Conservation (phyloP, 1,284 basidiomycete genomes). For the Heliocybe sulcata region DNA sequence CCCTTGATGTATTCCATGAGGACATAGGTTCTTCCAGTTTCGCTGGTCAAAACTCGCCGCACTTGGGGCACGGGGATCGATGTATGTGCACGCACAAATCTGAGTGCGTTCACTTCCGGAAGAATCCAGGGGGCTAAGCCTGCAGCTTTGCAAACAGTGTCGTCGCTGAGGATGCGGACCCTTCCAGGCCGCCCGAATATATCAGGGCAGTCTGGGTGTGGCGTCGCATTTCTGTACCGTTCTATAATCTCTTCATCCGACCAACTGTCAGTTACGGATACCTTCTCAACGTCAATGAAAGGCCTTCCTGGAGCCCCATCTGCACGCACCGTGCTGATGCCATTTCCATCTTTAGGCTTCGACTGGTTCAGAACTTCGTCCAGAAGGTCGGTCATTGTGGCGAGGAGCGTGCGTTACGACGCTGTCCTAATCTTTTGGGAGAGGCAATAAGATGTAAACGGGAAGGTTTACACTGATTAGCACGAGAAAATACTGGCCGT, state of each 20-base stretch:
- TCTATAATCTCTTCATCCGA: background rate
- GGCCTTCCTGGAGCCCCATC: background rate
- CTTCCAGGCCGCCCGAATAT: no score
- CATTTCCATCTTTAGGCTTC: background rate
- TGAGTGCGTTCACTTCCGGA: background rate
- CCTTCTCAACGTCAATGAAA: background rate
- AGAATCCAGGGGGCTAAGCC: background rate
- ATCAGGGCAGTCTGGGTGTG: no score
- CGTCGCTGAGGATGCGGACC: background rate
- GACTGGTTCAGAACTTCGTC: background rate
- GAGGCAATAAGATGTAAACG: no score
- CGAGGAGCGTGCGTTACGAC: background rate
- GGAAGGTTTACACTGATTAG: no score
- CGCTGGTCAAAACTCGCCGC: background rate
- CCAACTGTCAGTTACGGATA: background rate
- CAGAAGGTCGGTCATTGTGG: background rate
- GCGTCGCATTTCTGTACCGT: background rate
- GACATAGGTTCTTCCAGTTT: background rate
- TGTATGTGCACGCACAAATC: background rate
- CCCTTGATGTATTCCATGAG: constrained; percentile 7
- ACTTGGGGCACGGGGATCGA: background rate
- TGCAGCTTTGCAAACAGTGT: background rate
- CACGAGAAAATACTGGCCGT: no score
- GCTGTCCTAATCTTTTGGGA: background rate
- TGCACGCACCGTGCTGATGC: background rate